Evolutionary conservation across 2,329 filamentous ascomycete species (phyloP).

Genomic region (Chrysosphaeria jannelii): DNA sequence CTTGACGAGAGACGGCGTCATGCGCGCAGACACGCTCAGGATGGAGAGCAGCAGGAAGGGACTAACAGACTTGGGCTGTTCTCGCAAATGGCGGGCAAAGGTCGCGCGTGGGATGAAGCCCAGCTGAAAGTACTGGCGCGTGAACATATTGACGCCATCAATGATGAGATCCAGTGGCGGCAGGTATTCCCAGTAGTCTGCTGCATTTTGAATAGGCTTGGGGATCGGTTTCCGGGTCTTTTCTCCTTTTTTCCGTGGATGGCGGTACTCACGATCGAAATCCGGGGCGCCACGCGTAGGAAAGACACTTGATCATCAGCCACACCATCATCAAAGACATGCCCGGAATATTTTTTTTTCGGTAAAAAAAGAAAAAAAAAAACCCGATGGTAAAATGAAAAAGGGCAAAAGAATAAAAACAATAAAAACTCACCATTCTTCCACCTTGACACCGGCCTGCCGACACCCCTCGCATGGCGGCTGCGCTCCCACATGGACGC

Average conservation of each 20-base stretch:
- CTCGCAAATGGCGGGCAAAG: slow-evolving; percentile 16
- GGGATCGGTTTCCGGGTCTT: slow-evolving; percentile 12
- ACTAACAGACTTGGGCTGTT: slow-evolving; percentile 17
- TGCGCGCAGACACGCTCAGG: slow-evolving; percentile 23
- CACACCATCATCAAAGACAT: too few relatives aligned
- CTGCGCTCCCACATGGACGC: slow-evolving; percentile 4
- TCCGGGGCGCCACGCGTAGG: slow-evolving; percentile 21
- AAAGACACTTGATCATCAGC: slow-evolving; percentile 20
- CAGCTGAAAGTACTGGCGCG: slow-evolving; percentile 24
- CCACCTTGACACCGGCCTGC: slow-evolving; percentile 16
- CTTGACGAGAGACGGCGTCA: slow-evolving; percentile 17
- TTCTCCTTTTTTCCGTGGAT: slow-evolving; percentile 19
- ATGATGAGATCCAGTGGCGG: slow-evolving; percentile 18
- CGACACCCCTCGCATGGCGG: slow-evolving; percentile 17
- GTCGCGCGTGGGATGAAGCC: slow-evolving; percentile 24
- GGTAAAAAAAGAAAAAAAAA: too few relatives aligned
- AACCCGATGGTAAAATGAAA: too few relatives aligned
- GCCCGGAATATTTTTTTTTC: too few relatives aligned
- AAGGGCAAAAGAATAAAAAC: slow-evolving; percentile 3
- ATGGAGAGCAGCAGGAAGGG: slow-evolving; percentile 23
- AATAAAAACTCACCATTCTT: slow-evolving; percentile 16
- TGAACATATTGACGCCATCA: slow-evolving; percentile 22
- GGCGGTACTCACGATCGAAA: slow-evolving; percentile 22
- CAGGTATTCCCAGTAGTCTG: slow-evolving; percentile 18
- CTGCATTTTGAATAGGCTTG: not conserved